Base-by-base conservation (phyloP, 2,329 filamentous ascomycete genomes). In the Clonostachys sp. region DNA sequence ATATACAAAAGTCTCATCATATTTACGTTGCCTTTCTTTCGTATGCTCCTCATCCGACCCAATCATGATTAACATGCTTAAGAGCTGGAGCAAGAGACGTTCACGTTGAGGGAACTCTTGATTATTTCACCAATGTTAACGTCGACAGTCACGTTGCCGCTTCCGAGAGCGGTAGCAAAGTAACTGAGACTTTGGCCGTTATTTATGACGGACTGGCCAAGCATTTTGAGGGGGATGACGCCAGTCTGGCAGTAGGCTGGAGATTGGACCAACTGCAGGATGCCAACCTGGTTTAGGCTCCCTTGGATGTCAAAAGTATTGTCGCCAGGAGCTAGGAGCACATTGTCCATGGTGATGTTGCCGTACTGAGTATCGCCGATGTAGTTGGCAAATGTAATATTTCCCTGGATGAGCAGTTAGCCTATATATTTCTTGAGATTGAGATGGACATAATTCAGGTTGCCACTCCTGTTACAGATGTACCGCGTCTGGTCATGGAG, bases 331-430 rank as follows among this genome's bases (percentile, higher is more conserved):
- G 55, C 59, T 42, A 88, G 73, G 16, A 74, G 52, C 41, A 88
- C 66, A 64, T 86, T 71, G 53, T 79, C 67, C 51, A 88, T 73
- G 51, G 72, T 76, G 8, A 80, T 65, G 39, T 65, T 74, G 45
- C 84, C 85, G 51, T 87, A 71, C 2, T 67, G 52, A 41, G 63
- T 54, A 42, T 69, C 73, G 41, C 75, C 70, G 45, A 84, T 71
- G 55, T 70, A 78, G 58, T 81, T 81, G 62, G 72, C 65, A 63
- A 86, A 84, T 30, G 77, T 77, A 35, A 80, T 70, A 56, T 87
- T 84, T 55, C 85, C 85, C 72, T 83, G 30, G 13, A 42, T 17
- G 9, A 33, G 30, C 54, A 45, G 13, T 42, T 42, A 14, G 13
- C 13, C 13, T 24, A 4, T n/a, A n/a, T n/a, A n/a, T 24, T 6